phyloP scores from a whole-genome alignment of 2,329 filamentous ascomycete species.

The Nemania diffusa region DNA sequence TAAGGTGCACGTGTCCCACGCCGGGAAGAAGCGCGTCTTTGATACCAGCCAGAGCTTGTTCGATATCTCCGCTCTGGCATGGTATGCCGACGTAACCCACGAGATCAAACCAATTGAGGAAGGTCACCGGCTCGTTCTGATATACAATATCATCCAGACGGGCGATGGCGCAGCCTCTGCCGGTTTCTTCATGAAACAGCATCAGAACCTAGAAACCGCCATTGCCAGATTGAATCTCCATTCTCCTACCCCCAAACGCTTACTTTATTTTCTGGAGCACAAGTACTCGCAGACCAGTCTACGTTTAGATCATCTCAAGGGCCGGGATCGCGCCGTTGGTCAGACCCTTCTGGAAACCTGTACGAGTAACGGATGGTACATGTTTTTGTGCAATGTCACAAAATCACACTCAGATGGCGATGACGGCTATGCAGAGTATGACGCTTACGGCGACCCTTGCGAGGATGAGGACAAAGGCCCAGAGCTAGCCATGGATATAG shows the following conservation, averaged over 20 bases:
- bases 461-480: constrained; percentile 4
- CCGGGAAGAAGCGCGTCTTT: constrained; percentile 46
- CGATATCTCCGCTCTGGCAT: constrained; percentile 47
- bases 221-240: constrained; percentile 2
- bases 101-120: constrained; percentile 20
- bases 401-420: constrained; percentile 2
- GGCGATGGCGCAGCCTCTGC: constrained; percentile 15
- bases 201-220: constrained; percentile 5
- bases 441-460: background rate
- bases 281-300: constrained; percentile 25
- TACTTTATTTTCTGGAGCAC: constrained; percentile 26
- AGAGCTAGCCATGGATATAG: constrained; percentile 15
- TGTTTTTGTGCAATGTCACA: constrained; percentile 29
- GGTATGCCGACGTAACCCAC: constrained; percentile 22
- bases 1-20: constrained; percentile 53
- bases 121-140: constrained; percentile 26
- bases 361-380: constrained; percentile 13
- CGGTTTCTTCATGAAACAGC: background rate
- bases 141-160: constrained; percentile 29
- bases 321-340: constrained; percentile 25
- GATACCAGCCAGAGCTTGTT: constrained; percentile 43
- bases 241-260: background rate
- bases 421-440: background rate
- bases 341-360: background rate
- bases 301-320: constrained; percentile 25